These are phyloP conservation scores for Colletotrichum phormii DNA, from an alignment of 2,329 filamentous ascomycete species.

Conservation along the genomic window DNA sequence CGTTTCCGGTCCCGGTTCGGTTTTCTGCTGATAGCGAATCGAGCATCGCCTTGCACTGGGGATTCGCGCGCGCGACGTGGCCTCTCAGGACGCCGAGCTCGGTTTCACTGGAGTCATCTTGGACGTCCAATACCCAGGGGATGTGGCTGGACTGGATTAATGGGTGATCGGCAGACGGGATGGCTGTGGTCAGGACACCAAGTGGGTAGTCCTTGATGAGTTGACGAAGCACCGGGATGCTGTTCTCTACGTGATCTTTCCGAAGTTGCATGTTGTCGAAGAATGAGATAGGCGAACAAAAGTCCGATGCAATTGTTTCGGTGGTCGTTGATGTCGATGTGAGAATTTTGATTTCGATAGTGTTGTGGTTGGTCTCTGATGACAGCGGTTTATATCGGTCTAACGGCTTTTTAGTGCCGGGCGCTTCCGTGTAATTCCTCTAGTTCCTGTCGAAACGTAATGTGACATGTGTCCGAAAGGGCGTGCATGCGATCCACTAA, in stretches of 20 bases:
- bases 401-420: constrained; percentile 7
- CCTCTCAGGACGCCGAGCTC: constrained; percentile 64
- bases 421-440: neutral
- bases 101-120: constrained; percentile 52
- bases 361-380: neutral
- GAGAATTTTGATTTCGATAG: neutral
- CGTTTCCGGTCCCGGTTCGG: constrained; percentile 31
- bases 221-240: constrained; percentile 60
- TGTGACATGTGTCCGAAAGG: constrained; percentile 17
- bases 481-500: constrained; percentile 25
- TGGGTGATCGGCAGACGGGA: constrained; percentile 59
- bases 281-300: neutral
- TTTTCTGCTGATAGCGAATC: constrained; percentile 49
- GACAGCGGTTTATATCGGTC: constrained; percentile 3
- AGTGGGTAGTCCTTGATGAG: constrained; percentile 71
- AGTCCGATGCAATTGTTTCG: neutral
- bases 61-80: constrained; percentile 72
- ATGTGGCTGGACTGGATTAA: constrained; percentile 71
- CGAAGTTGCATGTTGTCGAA: constrained; percentile 67
- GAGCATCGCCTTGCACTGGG: constrained; percentile 71
- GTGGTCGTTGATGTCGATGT: neutral
- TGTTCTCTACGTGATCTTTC: constrained; percentile 62
- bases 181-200: constrained; percentile 72
- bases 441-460: neutral
- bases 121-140: constrained; percentile 67